Evolutionary conservation across 257 asterid genomes (phyloP), one percentile per base, ranked within the genome.

Genomic region (Anisodus acutangulus): DNA sequence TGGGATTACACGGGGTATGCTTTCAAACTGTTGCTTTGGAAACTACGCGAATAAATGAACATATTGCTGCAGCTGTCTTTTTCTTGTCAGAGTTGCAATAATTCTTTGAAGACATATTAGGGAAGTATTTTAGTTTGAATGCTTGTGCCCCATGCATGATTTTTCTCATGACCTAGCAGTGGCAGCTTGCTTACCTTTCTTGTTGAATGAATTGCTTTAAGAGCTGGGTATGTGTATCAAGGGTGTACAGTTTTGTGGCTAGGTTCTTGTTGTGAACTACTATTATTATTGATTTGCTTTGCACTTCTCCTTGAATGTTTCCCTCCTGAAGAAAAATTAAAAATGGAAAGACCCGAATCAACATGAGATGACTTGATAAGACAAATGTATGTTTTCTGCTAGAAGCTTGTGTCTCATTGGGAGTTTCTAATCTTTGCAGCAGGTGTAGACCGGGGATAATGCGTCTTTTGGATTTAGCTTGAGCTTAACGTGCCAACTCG

Each of bases 371-470:
- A 19, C 59, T 72, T 45, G 3, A 6, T 74, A 74, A 19, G 49
- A 19, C 60, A 49, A 53, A 74, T 74, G 60, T 45, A 43, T 11
- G 60, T 49, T 19, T 49, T 74, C 2, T 49, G 60, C 60, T 49
- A 74, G 80, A 51, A 76, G 64, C 81, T 76, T 13, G 81, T 7
- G 64, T 76, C 47, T 76, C 49, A 76, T 13, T 11, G 15, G 26
- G 22, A 76, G 63, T 53, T 54, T 76, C 12, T 49, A 26, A 53
- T 76, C 64, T 53, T 76, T 76, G 63, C 63, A 76, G 81, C 81
- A 76, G 81, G 81, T 13, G 62, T 76, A 22, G 81, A 76, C 81
- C 81, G 63, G 12, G 63, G 81, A 76, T 54, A 53, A 19, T 3
- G 68, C 3, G 41, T 26, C 13, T 67, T 22, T 15, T 51, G 1